phyloP scores from a whole-genome alignment of 805 yeast species.

The Lipomyces yamadae region DNA sequence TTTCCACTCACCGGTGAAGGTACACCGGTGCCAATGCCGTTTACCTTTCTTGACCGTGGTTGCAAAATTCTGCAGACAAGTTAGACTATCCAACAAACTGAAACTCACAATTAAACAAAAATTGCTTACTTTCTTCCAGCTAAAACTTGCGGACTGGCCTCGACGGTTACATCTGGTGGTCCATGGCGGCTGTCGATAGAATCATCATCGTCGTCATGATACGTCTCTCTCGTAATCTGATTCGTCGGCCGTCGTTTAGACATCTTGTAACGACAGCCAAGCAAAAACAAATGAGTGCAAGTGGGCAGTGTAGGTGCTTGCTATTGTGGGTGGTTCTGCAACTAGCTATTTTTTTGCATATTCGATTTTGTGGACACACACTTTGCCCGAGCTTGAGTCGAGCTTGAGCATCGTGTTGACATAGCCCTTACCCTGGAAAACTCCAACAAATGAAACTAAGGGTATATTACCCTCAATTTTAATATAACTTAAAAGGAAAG shows the following conservation, averaged over 20 bases:
- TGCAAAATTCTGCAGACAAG: slow-evolving; percentile 5
- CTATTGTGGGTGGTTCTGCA: neutral
- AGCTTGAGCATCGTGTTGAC: neutral
- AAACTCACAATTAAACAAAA: neutral
- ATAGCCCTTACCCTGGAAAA: neutral
- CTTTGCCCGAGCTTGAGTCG: neutral
- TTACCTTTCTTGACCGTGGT: slow-evolving; percentile 11
- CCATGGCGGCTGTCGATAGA: slow-evolving; percentile 35
- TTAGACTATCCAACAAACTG: neutral
- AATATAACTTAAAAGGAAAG: too few relatives aligned
- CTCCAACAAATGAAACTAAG: neutral
- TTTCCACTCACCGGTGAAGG: slow-evolving; percentile 1
- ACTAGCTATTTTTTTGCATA: neutral
- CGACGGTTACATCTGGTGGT: slow-evolving; percentile 26
- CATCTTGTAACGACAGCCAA: slow-evolving; percentile 16
- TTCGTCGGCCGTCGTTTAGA: slow-evolving; percentile 28
- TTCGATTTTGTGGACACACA: neutral
- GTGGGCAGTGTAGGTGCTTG: neutral
- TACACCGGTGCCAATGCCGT: neutral
- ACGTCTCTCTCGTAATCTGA: slow-evolving; percentile 26
- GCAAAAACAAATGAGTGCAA: neutral
- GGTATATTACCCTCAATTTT: too few relatives aligned
- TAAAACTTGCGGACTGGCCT: slow-evolving; percentile 28
- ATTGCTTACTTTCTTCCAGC: slow-evolving; percentile 32
- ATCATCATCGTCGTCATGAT: slow-evolving; percentile 15